Base-by-base conservation (phyloP, 495 filamentous ascomycete genomes). In the Lentithecium fluviatile region DNA sequence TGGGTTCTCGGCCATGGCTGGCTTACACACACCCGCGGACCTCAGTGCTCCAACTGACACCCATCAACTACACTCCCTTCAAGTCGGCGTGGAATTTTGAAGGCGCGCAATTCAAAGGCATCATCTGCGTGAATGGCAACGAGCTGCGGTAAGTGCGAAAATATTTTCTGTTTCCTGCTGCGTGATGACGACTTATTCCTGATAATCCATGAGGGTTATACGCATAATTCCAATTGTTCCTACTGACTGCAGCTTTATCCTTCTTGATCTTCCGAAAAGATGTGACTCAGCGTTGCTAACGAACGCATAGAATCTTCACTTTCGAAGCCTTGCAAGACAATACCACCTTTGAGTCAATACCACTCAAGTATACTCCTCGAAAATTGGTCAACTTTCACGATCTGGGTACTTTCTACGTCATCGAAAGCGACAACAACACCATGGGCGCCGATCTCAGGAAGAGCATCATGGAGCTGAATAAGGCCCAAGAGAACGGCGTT, bases 31-130 rank as follows among this genome's bases (percentile, higher is more conserved):
- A 96, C 62, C 82, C 87, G 1, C 81, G 88, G 52, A 92, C 88
- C 6, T 89, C 87, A 67, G 82, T 81, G 36, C 96, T 97, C 65
- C 91, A 90, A 81, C 85, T 96, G 62, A 97, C 92, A 0, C 94
- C 95, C 0, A 74, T 99, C 37, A 87, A 88, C 67, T 96, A 96
- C 66, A 82, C 82, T 25, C 86, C 84, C n/a, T 79, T 99, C 6
- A 91, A 95, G 69, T 96, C 89, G 79, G 93, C 89, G 20, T 95
- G 91, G 86, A 96, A 88, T 65, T 97, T 99, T 66, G 94, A 88
- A 67, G 96, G 90, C 67, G 90, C 96, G 74, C 87, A 94, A 68
- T 79, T 85, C 13, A 91, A 96, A 74, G 93, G 94, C 21, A 92
- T 99, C 87, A 92, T 97, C 36, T 92, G 91, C 52, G 93, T 99